Base-by-base conservation (phyloP, 1,139 yeast genomes). In the Hansenula lynferdii region DNA sequence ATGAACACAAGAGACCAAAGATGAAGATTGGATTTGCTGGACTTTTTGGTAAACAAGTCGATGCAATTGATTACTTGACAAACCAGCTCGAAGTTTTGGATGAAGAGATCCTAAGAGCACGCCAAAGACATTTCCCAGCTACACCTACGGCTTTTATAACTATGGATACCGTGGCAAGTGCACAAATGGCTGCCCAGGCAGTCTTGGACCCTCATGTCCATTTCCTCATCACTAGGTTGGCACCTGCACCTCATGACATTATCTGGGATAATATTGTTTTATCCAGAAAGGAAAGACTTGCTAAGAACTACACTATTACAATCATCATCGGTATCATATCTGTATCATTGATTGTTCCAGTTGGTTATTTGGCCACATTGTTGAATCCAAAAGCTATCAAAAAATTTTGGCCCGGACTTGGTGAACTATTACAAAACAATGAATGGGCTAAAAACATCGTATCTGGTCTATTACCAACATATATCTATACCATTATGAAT, bases 131-230 rank as follows among this genome's bases (percentile, higher is more conserved):
- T 43, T 83, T 78, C 49, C 77, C 89, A 0, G 80, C 89, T 22
- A 70, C 85, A 0, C 80, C 86, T 9, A 75, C 86, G 9, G 92
- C 92, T 0, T 84, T 84, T 53, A 75, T 84, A 7, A 84, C 92
- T 1, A 82, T 84, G 92, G 82, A 80, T 45, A 73, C 86, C 2
- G 95, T 85, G 9, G 85, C 94, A 0, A 80, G 82, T 50, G 95
- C 96, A 1, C 96, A 86, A 57, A 78, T 86, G 83, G 80, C 87
- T 8, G 94, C 96, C 0, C 96, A 87, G 57, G 86, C 95, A 0
- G 85, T 85, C 1, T 64, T 86, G 37, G 94, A 87, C 46, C 95
- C 96, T 0, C 72, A 79, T 39, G 82, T 86, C 1, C 75, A 80
- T 54, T 81, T 82, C 40, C 64, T 86, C 33, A 79, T 85, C 33